Conservation (phyloP, 2,329 filamentous ascomycete species). For the Gliomastix tumulicola region DNA sequence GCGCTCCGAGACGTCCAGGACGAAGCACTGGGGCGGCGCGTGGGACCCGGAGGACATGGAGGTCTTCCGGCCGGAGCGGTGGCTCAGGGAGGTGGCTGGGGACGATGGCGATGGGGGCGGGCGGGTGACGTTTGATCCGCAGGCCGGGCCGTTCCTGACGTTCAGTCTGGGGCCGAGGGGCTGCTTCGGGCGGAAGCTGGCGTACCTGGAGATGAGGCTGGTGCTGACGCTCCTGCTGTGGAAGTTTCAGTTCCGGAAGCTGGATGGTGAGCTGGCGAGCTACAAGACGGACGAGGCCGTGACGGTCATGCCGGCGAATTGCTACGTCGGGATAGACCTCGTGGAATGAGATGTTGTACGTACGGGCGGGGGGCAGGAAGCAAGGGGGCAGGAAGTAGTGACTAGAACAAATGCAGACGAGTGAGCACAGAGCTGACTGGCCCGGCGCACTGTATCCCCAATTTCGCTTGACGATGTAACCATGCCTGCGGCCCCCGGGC, state of each 20-base stretch:
- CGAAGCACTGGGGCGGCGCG: not conserved
- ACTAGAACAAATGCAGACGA: too few species aligned
- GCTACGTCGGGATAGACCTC: too few species aligned
- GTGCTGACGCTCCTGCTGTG: slow-evolving; percentile 26
- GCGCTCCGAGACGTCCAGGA: slow-evolving; percentile 13
- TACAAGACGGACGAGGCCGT: slow-evolving; percentile 12
- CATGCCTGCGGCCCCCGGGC: too few species aligned
- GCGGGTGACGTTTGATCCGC: slow-evolving; percentile 18
- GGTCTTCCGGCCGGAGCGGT: slow-evolving; percentile 67
- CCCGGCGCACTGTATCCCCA: too few species aligned
- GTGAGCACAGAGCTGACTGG: too few species aligned
- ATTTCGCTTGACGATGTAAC: too few species aligned
- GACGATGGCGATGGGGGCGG: not conserved
- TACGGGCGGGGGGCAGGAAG: too few species aligned
- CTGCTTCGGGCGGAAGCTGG: slow-evolving; percentile 29
- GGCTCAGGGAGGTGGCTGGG: slow-evolving; percentile 4
- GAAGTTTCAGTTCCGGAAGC: slow-evolving; percentile 23
- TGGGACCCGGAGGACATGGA: slow-evolving; percentile 68
- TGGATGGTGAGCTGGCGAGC: slow-evolving; percentile 5
- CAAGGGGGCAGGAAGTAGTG: too few species aligned
- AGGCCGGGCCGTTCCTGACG: slow-evolving; percentile 23
- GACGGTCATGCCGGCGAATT: slow-evolving; percentile 15
- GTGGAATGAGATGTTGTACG: too few species aligned
- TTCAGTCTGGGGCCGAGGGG: slow-evolving; percentile 27
- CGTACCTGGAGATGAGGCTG: slow-evolving; percentile 25